A percentile compares a stretch with the other conserved stretches of the same genome.
These are phyloP conservation scores for Monosporascus sp. DNA, from an alignment of 2,329 filamentous ascomycete species.

Conservation along the genomic window DNA sequence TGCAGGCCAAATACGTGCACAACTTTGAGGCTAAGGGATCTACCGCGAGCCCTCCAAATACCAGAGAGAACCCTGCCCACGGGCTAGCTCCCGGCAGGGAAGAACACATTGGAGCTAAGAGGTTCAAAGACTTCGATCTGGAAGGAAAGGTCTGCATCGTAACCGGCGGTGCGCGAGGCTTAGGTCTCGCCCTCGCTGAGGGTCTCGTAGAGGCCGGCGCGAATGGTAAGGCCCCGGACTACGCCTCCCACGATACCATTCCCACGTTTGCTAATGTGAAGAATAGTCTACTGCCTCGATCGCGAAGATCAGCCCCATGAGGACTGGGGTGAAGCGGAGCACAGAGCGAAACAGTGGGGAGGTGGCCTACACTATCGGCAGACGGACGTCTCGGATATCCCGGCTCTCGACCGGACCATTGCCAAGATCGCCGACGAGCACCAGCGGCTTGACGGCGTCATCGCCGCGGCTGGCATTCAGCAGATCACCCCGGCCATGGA, in stretches of 20 bases:
- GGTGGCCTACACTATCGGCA: constrained; percentile 61
- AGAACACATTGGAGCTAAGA: constrained; percentile 26
- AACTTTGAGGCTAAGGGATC: not conserved
- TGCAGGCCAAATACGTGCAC: constrained; percentile 3
- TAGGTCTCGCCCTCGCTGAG: constrained; percentile 70
- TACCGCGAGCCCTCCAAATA: constrained; percentile 17
- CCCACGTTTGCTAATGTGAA: constrained; percentile 2
- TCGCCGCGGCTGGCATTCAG: constrained; percentile 65
- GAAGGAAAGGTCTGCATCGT: constrained; percentile 63
- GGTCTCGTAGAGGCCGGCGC: constrained; percentile 71
- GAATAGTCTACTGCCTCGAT: constrained; percentile 52
- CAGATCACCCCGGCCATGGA: constrained; percentile 64
- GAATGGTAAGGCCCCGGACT: constrained; percentile 37
- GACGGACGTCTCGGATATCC: constrained; percentile 61
- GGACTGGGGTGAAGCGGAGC: constrained; percentile 56
- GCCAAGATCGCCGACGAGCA: constrained; percentile 55
- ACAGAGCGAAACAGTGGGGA: constrained; percentile 55
- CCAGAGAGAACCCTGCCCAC: constrained; percentile 18
- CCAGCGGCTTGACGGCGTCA: constrained; percentile 58
- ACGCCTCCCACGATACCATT: too few relatives aligned
- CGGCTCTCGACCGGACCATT: constrained; percentile 52
- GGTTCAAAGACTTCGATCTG: constrained; percentile 65
- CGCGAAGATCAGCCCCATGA: constrained; percentile 42
- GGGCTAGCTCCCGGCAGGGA: constrained; percentile 13
- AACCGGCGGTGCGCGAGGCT: constrained; percentile 64